A percentile compares a stretch with the other conserved stretches of the same genome.
Evolutionary conservation across 2,329 filamentous ascomycete species (phyloP).

Genomic region (Plenodomus biglobosus): DNA sequence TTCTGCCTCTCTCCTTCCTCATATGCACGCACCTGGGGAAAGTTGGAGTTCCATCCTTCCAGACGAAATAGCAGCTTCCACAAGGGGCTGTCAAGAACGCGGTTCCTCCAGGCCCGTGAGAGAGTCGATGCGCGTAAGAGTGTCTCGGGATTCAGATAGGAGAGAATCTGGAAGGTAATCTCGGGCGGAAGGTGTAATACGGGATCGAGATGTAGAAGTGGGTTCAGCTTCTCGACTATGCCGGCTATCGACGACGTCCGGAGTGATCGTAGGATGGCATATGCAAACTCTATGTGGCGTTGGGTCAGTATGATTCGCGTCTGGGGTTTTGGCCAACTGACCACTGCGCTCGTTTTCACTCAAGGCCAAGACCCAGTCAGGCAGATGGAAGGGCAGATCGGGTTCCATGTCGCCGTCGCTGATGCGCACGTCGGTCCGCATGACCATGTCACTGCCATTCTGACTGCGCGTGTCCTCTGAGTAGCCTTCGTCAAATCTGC

Average conservation of each 20-base stretch:
- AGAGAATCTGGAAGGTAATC: constrained; percentile 85
- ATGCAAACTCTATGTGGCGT: constrained; percentile 67
- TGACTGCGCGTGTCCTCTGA: constrained; percentile 69
- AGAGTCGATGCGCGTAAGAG: constrained; percentile 77
- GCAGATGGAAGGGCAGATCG: constrained; percentile 46
- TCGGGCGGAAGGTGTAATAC: constrained; percentile 82
- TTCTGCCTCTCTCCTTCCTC: constrained; percentile 58
- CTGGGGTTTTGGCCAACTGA: constrained; percentile 32
- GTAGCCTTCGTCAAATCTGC: constrained; percentile 76
- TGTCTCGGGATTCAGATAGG: constrained; percentile 79
- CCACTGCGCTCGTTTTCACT: constrained; percentile 59
- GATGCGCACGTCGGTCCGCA: constrained; percentile 40
- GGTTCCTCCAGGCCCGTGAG: constrained; percentile 77
- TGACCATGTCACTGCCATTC: constrained; percentile 46
- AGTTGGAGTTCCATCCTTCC: constrained; percentile 81
- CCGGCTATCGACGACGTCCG: constrained; percentile 77
- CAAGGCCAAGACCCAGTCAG: constrained; percentile 58
- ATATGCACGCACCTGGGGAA: constrained; percentile 63
- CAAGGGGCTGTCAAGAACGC: constrained; percentile 78
- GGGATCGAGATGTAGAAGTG: constrained; percentile 90
- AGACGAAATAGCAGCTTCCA: constrained; percentile 82
- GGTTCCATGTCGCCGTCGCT: constrained; percentile 40
- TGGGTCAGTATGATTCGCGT: not conserved
- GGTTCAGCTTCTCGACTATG: constrained; percentile 77
- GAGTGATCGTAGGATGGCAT: constrained; percentile 73